Conservation (phyloP, 208 protist species). For the Herpetomonas tarakana region DNA sequence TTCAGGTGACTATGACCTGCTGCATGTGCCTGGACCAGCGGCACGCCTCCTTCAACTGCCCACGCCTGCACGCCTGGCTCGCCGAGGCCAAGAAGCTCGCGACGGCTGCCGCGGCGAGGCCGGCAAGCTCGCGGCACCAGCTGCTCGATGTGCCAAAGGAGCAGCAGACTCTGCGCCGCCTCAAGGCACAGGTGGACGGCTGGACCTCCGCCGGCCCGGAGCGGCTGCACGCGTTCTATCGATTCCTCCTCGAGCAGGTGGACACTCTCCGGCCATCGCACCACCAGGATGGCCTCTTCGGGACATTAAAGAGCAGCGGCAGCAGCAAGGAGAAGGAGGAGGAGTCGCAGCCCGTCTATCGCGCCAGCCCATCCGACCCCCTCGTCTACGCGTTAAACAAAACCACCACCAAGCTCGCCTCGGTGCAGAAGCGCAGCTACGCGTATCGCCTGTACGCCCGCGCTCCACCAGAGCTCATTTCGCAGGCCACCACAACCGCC, state of each 20-base stretch:
- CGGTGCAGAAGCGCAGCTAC: slow-evolving; percentile 32
- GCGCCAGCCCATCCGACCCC: slow-evolving; percentile 20
- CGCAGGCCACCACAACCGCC: slow-evolving; percentile 34
- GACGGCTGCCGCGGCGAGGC: neutral
- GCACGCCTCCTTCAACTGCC: slow-evolving; percentile 76
- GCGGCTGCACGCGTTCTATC: slow-evolving; percentile 75
- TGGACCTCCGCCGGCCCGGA: slow-evolving; percentile 82
- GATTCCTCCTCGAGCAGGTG: slow-evolving; percentile 60
- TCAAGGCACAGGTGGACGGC: slow-evolving; percentile 76
- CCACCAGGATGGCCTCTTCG: slow-evolving; percentile 4
- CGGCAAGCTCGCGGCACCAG: neutral
- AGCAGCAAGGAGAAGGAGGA: slow-evolving; percentile 1
- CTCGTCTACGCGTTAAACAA: slow-evolving; percentile 78
- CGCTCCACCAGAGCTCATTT: slow-evolving; percentile 32
- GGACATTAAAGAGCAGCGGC: neutral
- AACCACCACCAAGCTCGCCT: slow-evolving; percentile 49
- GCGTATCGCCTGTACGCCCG: slow-evolving; percentile 76
- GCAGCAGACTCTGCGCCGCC: slow-evolving; percentile 21
- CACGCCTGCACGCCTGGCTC: slow-evolving; percentile 60
- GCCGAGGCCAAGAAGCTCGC: slow-evolving; percentile 32
- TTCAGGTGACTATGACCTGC: slow-evolving; percentile 82
- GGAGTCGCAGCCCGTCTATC: neutral
- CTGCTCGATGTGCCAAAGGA: slow-evolving; percentile 14
- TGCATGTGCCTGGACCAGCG: slow-evolving; percentile 88
- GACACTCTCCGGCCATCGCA: slow-evolving; percentile 22